phyloP scores from a whole-genome alignment of 768 basidiomycete species.

The Leccinum truebloodii region DNA sequence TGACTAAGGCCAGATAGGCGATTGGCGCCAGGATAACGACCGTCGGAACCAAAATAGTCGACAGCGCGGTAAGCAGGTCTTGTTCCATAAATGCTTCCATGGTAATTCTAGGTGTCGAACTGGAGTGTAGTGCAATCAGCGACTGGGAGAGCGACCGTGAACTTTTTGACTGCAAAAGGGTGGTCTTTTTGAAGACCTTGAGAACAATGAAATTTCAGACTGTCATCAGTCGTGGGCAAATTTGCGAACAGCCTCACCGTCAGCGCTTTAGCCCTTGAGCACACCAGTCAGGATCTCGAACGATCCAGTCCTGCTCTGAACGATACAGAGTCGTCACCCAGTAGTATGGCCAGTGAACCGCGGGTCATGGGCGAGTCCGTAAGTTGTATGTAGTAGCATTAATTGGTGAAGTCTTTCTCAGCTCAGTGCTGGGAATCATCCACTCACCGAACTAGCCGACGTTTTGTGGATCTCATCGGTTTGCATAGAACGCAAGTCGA shows the following conservation, averaged over 20 bases:
- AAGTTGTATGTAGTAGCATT: neutral
- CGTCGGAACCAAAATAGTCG: conserved; percentile 12
- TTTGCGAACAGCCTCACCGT: neutral
- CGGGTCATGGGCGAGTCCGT: too few species aligned
- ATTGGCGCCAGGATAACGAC: conserved; percentile 14
- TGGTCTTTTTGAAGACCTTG: neutral
- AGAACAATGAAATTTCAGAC: neutral
- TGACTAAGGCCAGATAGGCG: conserved; percentile 18
- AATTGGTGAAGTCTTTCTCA: neutral
- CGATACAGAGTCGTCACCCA: neutral
- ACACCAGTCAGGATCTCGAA: neutral
- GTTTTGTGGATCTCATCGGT: neutral
- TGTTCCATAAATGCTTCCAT: conserved; percentile 8
- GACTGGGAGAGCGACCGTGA: neutral
- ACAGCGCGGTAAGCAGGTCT: conserved; percentile 7
- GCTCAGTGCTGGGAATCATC: neutral
- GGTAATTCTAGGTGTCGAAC: neutral
- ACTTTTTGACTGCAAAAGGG: neutral
- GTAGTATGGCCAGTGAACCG: too few species aligned
- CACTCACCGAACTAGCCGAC: neutral
- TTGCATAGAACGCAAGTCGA: neutral
- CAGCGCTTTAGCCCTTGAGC: neutral
- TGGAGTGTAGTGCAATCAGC: neutral
- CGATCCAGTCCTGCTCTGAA: neutral
- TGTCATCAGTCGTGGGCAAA: neutral